These are phyloP conservation scores for Ophiostoma perfectum DNA, from an alignment of 2,329 filamentous ascomycete genomes.

Conservation along the genomic window DNA sequence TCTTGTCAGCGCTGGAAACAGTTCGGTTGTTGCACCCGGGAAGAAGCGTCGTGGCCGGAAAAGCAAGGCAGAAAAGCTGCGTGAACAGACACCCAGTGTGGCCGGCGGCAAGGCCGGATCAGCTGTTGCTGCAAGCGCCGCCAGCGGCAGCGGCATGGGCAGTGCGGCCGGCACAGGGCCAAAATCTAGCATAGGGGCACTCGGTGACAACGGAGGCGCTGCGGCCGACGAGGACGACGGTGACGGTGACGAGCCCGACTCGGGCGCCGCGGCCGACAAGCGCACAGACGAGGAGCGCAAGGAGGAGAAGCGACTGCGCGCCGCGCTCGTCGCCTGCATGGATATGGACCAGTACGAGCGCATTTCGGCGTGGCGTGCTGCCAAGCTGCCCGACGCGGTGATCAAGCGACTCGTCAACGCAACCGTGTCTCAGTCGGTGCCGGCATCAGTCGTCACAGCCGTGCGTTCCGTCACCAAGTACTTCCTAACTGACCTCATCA, in stretches of 20 bases:
- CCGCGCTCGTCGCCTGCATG: conserved; percentile 60
- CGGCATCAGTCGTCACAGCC: conserved; percentile 66
- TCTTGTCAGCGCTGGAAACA: conserved; percentile 47
- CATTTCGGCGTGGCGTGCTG: conserved; percentile 65
- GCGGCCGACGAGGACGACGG: conserved; percentile 42
- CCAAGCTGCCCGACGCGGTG: conserved; percentile 62
- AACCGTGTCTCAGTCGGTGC: conserved; percentile 73
- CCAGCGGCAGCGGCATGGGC: conserved; percentile 24
- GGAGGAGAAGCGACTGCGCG: conserved; percentile 58
- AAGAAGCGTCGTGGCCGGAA: conserved; percentile 61
- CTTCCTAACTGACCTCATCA: conserved; percentile 71
- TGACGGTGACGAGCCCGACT: conserved; percentile 32
- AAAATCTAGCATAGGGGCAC: conserved; percentile 26
- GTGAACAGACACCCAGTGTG: conserved; percentile 38
- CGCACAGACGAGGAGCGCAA: conserved; percentile 52
- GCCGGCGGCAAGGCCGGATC: conserved; percentile 42
- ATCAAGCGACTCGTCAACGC: conserved; percentile 74
- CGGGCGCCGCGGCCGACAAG: conserved; percentile 31
- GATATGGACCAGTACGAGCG: conserved; percentile 61
- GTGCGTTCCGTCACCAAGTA: conserved; percentile 71
- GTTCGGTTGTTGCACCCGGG: conserved; percentile 35
- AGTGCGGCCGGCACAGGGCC: conserved; percentile 32
- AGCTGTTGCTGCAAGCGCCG: conserved; percentile 40
- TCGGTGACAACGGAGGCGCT: conserved; percentile 40
- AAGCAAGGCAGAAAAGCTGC: conserved; percentile 49